A percentile compares a stretch with the other conserved stretches of the same genome.
Conservation (phyloP, 108 stramenopile genomes). For the Seminavis robusta region DNA sequence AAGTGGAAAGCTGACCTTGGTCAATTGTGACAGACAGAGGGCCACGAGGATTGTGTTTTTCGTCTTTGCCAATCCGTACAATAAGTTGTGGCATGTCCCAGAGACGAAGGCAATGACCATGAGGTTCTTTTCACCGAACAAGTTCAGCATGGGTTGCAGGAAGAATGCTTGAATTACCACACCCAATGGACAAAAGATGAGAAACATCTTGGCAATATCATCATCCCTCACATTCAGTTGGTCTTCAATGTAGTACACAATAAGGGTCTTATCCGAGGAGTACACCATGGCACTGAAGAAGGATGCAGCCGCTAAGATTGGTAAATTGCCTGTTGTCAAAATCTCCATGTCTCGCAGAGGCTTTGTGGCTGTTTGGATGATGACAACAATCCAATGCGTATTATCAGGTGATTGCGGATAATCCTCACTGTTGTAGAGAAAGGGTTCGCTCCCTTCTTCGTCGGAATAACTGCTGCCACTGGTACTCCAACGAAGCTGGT, state of each 20-base stretch:
- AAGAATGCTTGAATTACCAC: slow-evolving; percentile 57
- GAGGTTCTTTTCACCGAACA: slow-evolving; percentile 61
- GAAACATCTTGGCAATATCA: slow-evolving; percentile 65
- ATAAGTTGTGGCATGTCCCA: slow-evolving; percentile 49
- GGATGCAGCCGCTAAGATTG: slow-evolving; percentile 50
- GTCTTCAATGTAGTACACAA: slow-evolving; percentile 74
- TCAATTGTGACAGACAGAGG: slow-evolving; percentile 57
- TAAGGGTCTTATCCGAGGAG: slow-evolving; percentile 58
- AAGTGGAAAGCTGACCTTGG: slow-evolving; percentile 66
- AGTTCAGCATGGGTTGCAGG: slow-evolving; percentile 51
- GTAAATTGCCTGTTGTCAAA: slow-evolving; percentile 37
- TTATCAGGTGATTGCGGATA: too few species aligned
- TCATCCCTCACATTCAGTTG: slow-evolving; percentile 54
- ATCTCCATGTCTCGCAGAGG: slow-evolving; percentile 68
- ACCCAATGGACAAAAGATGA: slow-evolving; percentile 57
- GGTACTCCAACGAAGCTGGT: too few species aligned
- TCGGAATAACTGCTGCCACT: too few species aligned
- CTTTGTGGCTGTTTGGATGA: slow-evolving; percentile 9
- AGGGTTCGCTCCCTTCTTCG: too few species aligned
- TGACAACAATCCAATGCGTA: background rate
- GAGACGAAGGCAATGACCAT: slow-evolving; percentile 53
- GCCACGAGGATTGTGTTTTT: slow-evolving; percentile 55
- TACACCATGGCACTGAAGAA: slow-evolving; percentile 69
- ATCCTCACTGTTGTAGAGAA: too few species aligned
- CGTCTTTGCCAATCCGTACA: slow-evolving; percentile 62